Conservation (phyloP, 2,329 filamentous ascomycete genomes). For the Claviceps purpurea region DNA sequence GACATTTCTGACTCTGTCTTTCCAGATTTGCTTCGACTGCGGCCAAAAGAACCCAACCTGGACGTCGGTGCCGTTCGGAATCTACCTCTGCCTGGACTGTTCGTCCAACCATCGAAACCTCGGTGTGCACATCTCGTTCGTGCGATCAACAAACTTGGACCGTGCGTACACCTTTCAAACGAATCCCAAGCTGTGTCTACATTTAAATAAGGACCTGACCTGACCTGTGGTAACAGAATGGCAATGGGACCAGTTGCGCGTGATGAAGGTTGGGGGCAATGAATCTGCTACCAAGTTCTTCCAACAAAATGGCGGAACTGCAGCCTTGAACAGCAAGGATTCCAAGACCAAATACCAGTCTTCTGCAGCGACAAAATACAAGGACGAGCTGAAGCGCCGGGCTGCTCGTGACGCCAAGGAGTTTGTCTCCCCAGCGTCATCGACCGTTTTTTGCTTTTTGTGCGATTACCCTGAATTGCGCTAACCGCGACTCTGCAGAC, state of each 20-base stretch:
- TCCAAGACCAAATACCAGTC: conserved; percentile 94
- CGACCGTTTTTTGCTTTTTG: background rate
- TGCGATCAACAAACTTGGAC: conserved; percentile 94
- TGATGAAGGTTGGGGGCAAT: conserved; percentile 98
- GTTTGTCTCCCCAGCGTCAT: conserved; percentile 35
- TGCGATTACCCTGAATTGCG: background rate
- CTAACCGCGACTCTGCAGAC: conserved; percentile 36
- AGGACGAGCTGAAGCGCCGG: conserved; percentile 84
- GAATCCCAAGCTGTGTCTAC: background rate
- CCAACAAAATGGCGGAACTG: conserved; percentile 87
- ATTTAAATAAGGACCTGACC: conserved; percentile 4
- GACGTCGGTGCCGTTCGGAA: conserved; percentile 93
- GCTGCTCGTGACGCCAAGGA: conserved; percentile 72
- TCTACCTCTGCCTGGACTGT: conserved; percentile 96
- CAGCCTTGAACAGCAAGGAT: conserved; percentile 91
- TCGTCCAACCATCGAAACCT: conserved; percentile 94
- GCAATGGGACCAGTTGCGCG: conserved; percentile 96
- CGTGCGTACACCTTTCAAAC: conserved; percentile 45
- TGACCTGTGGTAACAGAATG: conserved; percentile 45
- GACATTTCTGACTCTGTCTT: background rate
- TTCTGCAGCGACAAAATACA: conserved; percentile 89
- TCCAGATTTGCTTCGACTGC: conserved; percentile 93
- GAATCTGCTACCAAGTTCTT: conserved; percentile 98
- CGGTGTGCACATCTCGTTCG: conserved; percentile 97
- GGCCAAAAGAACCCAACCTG: conserved; percentile 95